Percentiles rank a stretch among this genome's conserved stretches.
phyloP scores from a whole-genome alignment of 768 basidiomycete genomes.

The Boletus eberwhitei region DNA sequence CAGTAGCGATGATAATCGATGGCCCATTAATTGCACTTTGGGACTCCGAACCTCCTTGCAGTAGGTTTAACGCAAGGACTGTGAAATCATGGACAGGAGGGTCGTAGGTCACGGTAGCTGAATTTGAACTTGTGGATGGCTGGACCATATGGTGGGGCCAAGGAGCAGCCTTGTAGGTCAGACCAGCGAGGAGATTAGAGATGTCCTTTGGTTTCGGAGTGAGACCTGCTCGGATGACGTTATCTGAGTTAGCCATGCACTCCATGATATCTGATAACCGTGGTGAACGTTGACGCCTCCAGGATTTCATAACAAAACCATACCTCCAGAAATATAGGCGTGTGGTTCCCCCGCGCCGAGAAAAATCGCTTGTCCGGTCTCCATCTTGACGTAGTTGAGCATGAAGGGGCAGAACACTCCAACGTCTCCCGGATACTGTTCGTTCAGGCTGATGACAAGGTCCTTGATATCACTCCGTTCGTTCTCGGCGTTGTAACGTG shows the following conservation, averaged over 20 bases:
- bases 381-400: constrained; percentile 79
- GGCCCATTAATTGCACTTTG: constrained; percentile 77
- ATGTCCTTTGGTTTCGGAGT: constrained; percentile 97
- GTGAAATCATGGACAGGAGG: constrained; percentile 95
- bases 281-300: not conserved
- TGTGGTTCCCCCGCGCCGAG: constrained; percentile 96
- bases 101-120: constrained; percentile 64
- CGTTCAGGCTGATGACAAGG: constrained; percentile 59
- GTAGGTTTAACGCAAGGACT: constrained; percentile 63
- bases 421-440: constrained; percentile 88
- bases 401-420: constrained; percentile 91
- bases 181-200: constrained; percentile 78
- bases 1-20: constrained; percentile 76
- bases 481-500: constrained; percentile 52
- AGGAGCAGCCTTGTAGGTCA: constrained; percentile 78
- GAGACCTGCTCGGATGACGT: constrained; percentile 96
- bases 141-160: constrained; percentile 67
- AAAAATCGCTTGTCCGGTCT: constrained; percentile 89
- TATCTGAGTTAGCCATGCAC: constrained; percentile 99
- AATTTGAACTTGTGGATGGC: constrained; percentile 48
- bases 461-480: constrained; percentile 50
- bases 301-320: constrained; percentile 18
- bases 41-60: constrained; percentile 40
- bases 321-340: constrained; percentile 92
- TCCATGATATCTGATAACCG: constrained; percentile 82